A percentile compares a stretch with the other conserved stretches of the same genome.
Conservation (phyloP, 176 grass and related monocot genomes). For the Melocanna baccifera region DNA sequence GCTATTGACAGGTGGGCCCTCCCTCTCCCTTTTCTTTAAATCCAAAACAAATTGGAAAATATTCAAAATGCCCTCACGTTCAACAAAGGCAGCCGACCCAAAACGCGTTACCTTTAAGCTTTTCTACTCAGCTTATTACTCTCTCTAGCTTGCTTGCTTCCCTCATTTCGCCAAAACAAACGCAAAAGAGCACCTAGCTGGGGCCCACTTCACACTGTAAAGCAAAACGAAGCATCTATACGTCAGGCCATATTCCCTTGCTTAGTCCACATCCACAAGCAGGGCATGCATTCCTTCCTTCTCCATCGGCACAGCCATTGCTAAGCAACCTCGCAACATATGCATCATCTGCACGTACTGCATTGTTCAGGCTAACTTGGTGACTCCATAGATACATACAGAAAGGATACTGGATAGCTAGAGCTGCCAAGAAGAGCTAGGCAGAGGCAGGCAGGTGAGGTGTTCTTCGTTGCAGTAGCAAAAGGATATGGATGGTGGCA, state of each 20-base stretch:
- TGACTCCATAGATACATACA: not conserved
- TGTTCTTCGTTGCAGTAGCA: not conserved
- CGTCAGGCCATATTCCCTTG: not conserved
- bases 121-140: not conserved
- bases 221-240: not conserved
- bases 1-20: too few relatives aligned
- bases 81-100: not conserved
- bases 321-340: constrained; percentile 50
- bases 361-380: not conserved
- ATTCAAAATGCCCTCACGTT: too few relatives aligned
- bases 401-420: not conserved
- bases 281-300: constrained; percentile 79
- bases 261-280: constrained; percentile 60
- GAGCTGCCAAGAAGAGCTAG: not conserved
- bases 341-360: not conserved
- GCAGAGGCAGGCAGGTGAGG: not conserved
- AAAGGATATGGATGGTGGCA: not conserved
- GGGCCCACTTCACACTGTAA: constrained; percentile 23
- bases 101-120: constrained; percentile 10
- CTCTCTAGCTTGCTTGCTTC: not conserved
- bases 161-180: constrained; percentile 12
- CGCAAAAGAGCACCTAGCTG: not conserved
- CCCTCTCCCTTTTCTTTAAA: too few relatives aligned
- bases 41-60: too few relatives aligned
- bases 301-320: not conserved